A percentile compares a stretch with the other conserved stretches of the same genome.
Evolutionary conservation across 257 asterid species (phyloP).

Genomic region (Fraxinus anomala): DNA sequence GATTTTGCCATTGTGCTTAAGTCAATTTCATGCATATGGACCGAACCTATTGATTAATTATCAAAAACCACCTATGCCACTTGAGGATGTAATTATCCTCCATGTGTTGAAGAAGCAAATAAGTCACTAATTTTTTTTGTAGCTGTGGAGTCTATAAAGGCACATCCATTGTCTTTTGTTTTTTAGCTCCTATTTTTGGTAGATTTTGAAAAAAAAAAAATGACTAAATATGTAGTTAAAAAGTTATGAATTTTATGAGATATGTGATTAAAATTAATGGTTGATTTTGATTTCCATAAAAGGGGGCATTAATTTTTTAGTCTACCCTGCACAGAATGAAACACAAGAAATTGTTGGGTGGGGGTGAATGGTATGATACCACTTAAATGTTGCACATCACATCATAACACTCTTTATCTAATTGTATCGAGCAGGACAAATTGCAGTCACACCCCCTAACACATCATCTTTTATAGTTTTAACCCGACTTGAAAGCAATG

Average conservation of each 20-base stretch:
- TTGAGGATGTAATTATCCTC: too few relatives aligned
- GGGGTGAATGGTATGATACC: background rate
- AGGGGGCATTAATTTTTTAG: background rate
- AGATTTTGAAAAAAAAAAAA: too few relatives aligned
- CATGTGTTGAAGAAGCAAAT: too few relatives aligned
- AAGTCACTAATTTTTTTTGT: too few relatives aligned
- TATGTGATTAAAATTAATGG: too few relatives aligned
- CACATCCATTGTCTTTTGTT: conserved; percentile 39
- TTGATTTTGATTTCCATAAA: too few relatives aligned
- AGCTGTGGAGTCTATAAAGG: background rate
- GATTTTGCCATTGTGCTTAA: too few relatives aligned
- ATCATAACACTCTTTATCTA: background rate
- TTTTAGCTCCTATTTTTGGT: background rate
- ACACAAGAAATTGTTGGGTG: conserved; percentile 28
- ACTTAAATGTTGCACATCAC: background rate
- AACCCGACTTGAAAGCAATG: background rate
- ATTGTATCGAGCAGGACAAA: background rate
- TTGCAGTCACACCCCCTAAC: background rate
- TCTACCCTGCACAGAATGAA: conserved; percentile 27
- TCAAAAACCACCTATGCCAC: too few relatives aligned
- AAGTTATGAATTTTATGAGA: too few relatives aligned
- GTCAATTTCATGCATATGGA: too few relatives aligned
- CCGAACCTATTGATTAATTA: too few relatives aligned
- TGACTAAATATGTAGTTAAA: too few relatives aligned
- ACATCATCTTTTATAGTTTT: background rate